Evolutionary conservation across 495 filamentous ascomycete species (phyloP), one percentile per base, ranked within the genome.

Genomic region (Penicillium steckii): DNA sequence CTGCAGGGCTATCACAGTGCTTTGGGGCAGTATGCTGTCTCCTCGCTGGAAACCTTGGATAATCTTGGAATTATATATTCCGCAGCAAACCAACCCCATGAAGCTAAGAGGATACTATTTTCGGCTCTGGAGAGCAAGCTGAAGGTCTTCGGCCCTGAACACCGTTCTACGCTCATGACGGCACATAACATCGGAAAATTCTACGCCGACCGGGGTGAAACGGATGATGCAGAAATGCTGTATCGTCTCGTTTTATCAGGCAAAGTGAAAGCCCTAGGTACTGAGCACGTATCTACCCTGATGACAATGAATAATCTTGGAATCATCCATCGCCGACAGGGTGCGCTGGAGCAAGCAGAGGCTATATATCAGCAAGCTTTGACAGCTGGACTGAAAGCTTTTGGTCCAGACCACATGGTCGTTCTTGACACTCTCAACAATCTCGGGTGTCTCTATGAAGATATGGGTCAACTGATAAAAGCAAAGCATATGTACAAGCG

Each of bases 31-130:
- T 32, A 30, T 19, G n/a, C 44, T 7, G 7, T 19, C 18, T 30
- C 44, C 32, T 12, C 44, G 30, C 44, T 46, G 9, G 23, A 46
- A 4, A 46, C 44, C 32, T 26, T 46, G 21, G 44, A 46, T 17
- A 32, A 22, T 32, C 44, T 46, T 18, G 44, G 44, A 7, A 30
- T 46, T 46, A 12, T 46, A 46, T 46, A 46, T 26, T 23, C 44
- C 19, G 44, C 26, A 32, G 44, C 44, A n/a, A 19, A 46, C 44
- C 18, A 17, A 19, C 44, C 10, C 10, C 25, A 32, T 10, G 25
- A 46, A 27, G 44, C 44, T 26, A 46, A 19, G 44, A 5, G 32
- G 19, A 46, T 32, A 12, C 32, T 32, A n/a, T 19, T 46, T 4
- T 32, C 44, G 9, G 37, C 37, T 17, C 37, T 41, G 4, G 37